These are phyloP conservation scores for Botrytis elliptica DNA, from an alignment of 2,329 filamentous ascomycete species.

Conservation along the genomic window DNA sequence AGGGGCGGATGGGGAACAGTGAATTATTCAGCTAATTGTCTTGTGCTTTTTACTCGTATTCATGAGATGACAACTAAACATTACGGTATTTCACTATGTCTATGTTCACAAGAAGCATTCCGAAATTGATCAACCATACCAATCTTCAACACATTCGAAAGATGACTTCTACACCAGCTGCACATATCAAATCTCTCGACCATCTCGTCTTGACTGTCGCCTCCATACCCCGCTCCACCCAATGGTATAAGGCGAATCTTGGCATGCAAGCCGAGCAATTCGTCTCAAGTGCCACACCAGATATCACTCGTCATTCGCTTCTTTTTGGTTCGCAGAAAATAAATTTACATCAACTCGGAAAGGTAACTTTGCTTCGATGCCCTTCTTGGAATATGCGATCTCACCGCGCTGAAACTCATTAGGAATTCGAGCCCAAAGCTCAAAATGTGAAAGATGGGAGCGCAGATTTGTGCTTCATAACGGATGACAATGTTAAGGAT, in stretches of 20 bases:
- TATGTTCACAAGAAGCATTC: not conserved
- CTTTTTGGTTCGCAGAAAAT: constrained; percentile 60
- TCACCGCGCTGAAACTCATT: not conserved
- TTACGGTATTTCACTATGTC: not conserved
- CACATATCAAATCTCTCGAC: constrained; percentile 45
- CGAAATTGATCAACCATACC: not conserved
- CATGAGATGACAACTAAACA: not conserved
- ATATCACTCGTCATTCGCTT: constrained; percentile 49
- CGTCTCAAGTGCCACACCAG: constrained; percentile 42
- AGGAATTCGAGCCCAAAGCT: constrained; percentile 61
- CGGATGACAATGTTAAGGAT: constrained; percentile 49
- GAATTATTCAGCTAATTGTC: not conserved
- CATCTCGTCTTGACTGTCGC: constrained; percentile 60
- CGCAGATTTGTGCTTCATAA: constrained; percentile 59
- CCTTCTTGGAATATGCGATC: not conserved
- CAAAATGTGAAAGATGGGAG: constrained; percentile 53
- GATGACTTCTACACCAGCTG: constrained; percentile 25
- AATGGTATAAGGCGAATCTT: constrained; percentile 55
- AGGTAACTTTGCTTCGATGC: constrained; percentile 28
- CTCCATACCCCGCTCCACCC: constrained; percentile 48
- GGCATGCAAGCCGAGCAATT: constrained; percentile 58
- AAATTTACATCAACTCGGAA: constrained; percentile 57
- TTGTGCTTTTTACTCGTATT: not conserved
- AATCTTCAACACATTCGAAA: constrained; percentile 14
- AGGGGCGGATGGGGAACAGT: not conserved